Percentiles rank a stretch among this genome's conserved stretches.
These are phyloP conservation scores for Xylaria castorea DNA, from an alignment of 495 filamentous ascomycete species.

Conservation along the genomic window DNA sequence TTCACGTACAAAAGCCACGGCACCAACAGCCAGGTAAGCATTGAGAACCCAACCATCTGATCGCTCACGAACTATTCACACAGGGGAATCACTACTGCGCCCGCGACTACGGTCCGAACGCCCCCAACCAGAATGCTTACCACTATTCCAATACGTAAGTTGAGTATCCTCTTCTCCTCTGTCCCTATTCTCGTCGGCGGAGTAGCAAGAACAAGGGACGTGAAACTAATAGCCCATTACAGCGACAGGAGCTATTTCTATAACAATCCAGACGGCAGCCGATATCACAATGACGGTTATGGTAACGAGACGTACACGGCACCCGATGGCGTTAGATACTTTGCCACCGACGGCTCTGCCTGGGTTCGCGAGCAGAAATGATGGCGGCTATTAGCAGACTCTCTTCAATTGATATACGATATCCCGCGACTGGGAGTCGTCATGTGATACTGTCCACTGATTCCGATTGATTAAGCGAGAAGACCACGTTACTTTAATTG, in stretches of 20 bases:
- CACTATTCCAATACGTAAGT: constrained; percentile 61
- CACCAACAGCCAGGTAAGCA: constrained; percentile 42
- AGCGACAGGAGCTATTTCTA: neutral
- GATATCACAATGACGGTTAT: neutral
- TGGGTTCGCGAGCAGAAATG: constrained; percentile 10
- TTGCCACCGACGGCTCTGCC: neutral
- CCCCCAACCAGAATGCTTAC: constrained; percentile 53
- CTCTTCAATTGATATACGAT: no score
- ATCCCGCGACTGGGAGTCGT: no score
- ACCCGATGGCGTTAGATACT: neutral
- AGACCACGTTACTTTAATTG: no score
- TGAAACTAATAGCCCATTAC: neutral
- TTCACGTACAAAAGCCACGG: constrained; percentile 51
- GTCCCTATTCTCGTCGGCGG: no score
- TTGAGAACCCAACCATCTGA: neutral
- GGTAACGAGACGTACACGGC: neutral
- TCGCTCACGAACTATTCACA: constrained; percentile 23
- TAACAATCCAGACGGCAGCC: neutral
- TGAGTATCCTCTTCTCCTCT: neutral
- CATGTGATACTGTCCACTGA: no score
- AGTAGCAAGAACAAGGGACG: neutral
- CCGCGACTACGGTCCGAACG: constrained; percentile 54
- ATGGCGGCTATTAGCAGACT: neutral
- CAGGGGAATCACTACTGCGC: constrained; percentile 62
- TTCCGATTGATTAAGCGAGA: no score